Base-by-base conservation (phyloP, 345 rosid species). In the Syzygium jambos region DNA sequence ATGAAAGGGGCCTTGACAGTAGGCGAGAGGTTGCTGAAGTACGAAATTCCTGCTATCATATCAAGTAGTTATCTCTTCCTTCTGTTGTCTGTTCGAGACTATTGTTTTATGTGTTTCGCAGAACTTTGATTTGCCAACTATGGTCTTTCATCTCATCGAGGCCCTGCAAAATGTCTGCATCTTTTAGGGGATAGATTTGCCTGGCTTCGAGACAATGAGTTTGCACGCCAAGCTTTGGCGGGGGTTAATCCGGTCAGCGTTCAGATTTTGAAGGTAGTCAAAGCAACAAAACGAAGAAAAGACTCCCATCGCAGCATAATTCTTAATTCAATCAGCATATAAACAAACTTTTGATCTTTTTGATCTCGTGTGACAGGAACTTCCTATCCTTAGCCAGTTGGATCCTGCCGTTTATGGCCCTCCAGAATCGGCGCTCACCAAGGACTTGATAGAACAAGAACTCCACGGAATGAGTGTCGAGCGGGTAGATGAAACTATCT, bases 221-320 rank as follows among this genome's bases (percentile, higher is more conserved):
- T 97, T 83, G 98, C 98, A n/a, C 95, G 99, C 52, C 99, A 95
- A 92, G 88, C 97, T 87, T 89, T 96, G 86, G 99, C 98, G 43
- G 99, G 98, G 88, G 99, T 97, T 85, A 96, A 97, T 86, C 98
- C 99, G 4, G 98, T 96, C 52, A 93, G 91, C 91, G 96, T 97
- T 83, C 94, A 95, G 93, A 87, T 96, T 87, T 84, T 96, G 23
- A 96, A 91, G 98, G 98, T 93, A 55, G 65, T 29, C 30, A 23
- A 13, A 16, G 55, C 4, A 23, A 46, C 53, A 52, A n/a, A 84
- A 84, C 1, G 27, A 52, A n/a, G 49, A 73, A 41, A 73, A 73
- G 49, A 38, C 80, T 73, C 4, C 25, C 49, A 73, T 38, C 25
- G 27, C 80, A 73, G 80, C 80, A 17, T 68, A 19, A 68, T 34